phyloP scores from a whole-genome alignment of 2,329 filamentous ascomycete species.

The Sporothrix variecibatus region DNA sequence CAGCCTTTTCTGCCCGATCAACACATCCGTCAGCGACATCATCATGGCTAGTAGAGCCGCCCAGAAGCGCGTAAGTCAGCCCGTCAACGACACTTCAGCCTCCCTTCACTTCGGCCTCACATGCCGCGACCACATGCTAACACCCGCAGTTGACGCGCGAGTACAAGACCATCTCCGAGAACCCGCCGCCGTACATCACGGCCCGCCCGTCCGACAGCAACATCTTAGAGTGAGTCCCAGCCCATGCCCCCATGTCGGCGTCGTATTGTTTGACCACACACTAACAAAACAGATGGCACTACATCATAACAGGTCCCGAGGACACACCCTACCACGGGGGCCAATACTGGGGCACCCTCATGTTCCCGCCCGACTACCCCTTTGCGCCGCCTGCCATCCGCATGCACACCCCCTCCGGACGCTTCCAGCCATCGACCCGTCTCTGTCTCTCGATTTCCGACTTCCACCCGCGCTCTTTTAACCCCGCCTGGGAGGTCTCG shows the following conservation, averaged over 20 bases:
- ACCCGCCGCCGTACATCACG: conserved; percentile 84
- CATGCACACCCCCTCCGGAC: conserved; percentile 96
- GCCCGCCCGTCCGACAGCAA: conserved; percentile 89
- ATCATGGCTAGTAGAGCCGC: conserved; percentile 72
- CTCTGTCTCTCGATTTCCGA: conserved; percentile 95
- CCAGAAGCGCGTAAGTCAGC: conserved; percentile 63
- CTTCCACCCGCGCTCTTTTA: conserved; percentile 97
- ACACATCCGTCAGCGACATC: not conserved
- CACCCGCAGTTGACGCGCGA: conserved; percentile 57
- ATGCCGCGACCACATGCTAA: not conserved
- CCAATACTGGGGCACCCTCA: conserved; percentile 96
- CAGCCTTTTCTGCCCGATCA: not conserved
- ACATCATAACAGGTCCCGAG: conserved; percentile 91
- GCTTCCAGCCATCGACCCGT: conserved; percentile 89
- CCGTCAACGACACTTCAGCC: too few relatives aligned
- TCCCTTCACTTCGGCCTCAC: not conserved
- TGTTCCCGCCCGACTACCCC: conserved; percentile 95
- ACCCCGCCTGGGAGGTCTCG: conserved; percentile 96
- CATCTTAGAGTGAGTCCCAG: conserved; percentile 73
- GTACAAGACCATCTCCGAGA: conserved; percentile 64
- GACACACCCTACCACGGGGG: conserved; percentile 91
- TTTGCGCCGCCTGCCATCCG: conserved; percentile 96
- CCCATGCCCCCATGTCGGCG: not conserved
- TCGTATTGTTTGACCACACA: not conserved
- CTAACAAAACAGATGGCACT: conserved; percentile 70